phyloP scores from a whole-genome alignment of 106 monocot genomes.

The Dendrobium catenatum region DNA sequence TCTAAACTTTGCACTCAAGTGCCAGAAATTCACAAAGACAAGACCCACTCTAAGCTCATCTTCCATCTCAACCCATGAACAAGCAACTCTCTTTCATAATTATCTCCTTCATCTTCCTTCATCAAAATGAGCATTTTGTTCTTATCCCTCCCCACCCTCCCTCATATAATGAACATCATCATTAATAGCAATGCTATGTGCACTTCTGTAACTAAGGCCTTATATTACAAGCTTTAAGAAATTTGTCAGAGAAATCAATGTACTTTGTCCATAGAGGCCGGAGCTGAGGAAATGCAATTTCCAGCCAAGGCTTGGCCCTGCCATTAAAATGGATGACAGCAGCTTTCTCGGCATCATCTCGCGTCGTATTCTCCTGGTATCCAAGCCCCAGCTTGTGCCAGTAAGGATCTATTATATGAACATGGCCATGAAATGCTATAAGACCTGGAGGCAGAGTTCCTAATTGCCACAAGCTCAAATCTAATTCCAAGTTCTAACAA shows the following conservation, averaged over 20 bases:
- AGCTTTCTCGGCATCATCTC: slow-evolving; percentile 36
- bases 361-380: slow-evolving; percentile 67
- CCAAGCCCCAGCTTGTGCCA: slow-evolving; percentile 88
- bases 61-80: neutral
- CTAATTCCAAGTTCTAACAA: slow-evolving; percentile 62
- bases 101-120: neutral
- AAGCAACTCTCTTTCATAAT: neutral
- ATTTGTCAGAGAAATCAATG: slow-evolving; percentile 58
- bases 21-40: neutral
- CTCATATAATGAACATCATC: neutral
- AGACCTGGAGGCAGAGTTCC: slow-evolving; percentile 80
- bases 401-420: slow-evolving; percentile 57
- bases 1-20: neutral
- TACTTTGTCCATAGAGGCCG: slow-evolving; percentile 53
- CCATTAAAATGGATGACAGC: slow-evolving; percentile 86
- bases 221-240: slow-evolving; percentile 51
- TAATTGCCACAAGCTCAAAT: slow-evolving; percentile 74
- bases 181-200: neutral
- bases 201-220: slow-evolving; percentile 22
- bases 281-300: slow-evolving; percentile 72
- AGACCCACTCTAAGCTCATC: neutral
- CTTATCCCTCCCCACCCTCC: no score
- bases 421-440: slow-evolving; percentile 74
- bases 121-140: neutral
- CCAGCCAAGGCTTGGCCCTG: slow-evolving; percentile 81